Evolutionary conservation across 768 basidiomycete species (phyloP).

Genomic region (Russula ochroleuca): DNA sequence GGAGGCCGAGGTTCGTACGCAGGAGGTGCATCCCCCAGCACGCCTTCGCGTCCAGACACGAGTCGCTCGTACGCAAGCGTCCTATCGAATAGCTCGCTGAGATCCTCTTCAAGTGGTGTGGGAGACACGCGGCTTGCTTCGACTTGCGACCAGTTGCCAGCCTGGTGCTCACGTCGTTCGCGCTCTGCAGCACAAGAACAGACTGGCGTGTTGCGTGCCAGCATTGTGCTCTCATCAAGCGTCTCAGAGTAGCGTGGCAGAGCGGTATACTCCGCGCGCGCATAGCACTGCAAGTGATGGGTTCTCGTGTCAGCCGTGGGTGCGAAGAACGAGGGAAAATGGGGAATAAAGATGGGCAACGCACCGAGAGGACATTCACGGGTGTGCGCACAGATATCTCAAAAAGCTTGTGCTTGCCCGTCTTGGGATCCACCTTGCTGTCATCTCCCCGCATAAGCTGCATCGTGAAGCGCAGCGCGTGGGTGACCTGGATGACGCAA

Average conservation of each 20-base stretch:
- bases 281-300: constrained; percentile 13
- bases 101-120: constrained; percentile 22
- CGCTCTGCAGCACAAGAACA: constrained; percentile 14
- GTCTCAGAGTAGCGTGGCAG: constrained; percentile 22
- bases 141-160: neutral
- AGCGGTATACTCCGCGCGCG: constrained; percentile 14
- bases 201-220: neutral
- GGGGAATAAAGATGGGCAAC: constrained; percentile 30
- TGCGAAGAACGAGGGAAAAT: neutral
- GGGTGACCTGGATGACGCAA: constrained; percentile 70
- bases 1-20: constrained; percentile 45
- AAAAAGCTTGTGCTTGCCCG: constrained; percentile 73
- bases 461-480: constrained; percentile 76
- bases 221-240: constrained; percentile 4
- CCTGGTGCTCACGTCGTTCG: constrained; percentile 1
- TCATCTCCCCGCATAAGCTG: constrained; percentile 82
- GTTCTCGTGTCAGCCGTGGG: neutral
- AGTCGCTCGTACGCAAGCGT: constrained; percentile 59
- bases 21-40: constrained; percentile 81
- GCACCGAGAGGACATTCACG: constrained; percentile 80
- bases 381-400: constrained; percentile 86
- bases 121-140: neutral
- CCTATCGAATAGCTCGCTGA: constrained; percentile 45
- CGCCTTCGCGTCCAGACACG: constrained; percentile 76
- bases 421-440: constrained; percentile 54